Percentiles rank a stretch among this genome's conserved stretches.
Evolutionary conservation across 352 stramenopile genomes (phyloP).

Genomic region (Phytopythium boreale): DNA sequence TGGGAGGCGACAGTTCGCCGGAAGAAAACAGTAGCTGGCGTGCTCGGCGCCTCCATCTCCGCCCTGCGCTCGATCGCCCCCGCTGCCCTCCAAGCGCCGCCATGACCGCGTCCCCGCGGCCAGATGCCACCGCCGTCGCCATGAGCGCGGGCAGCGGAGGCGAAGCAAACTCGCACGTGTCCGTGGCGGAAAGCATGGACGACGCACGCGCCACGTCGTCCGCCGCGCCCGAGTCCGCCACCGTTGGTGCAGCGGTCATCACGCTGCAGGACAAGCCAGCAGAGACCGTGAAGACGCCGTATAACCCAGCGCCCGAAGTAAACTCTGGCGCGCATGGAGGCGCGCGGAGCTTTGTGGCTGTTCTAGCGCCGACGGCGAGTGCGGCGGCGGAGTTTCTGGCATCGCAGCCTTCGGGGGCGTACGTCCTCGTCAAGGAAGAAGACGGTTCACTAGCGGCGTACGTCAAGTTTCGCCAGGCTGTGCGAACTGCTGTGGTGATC

Average conservation of each 20-base stretch:
- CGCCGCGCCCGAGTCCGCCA: background rate
- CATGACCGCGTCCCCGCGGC: background rate
- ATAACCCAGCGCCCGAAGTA: background rate
- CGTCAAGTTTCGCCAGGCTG: constrained; percentile 50
- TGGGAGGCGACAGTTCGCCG: background rate
- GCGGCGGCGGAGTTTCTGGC: constrained; percentile 34
- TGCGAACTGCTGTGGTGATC: constrained; percentile 39
- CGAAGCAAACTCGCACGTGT: background rate
- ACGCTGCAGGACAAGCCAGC: background rate
- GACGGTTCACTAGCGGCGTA: constrained; percentile 42
- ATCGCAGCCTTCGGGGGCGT: constrained; percentile 43
- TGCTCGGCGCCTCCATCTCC: background rate
- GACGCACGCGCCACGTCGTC: background rate
- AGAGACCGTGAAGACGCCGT: background rate
- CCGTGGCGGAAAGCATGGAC: background rate
- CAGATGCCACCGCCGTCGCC: background rate
- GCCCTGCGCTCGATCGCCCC: background rate
- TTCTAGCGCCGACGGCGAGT: constrained; percentile 39
- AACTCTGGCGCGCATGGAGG: no score
- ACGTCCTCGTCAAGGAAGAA: constrained; percentile 41
- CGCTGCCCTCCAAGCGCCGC: background rate
- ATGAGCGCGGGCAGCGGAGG: background rate
- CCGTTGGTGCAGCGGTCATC: background rate
- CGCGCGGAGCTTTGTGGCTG: constrained; percentile 38
- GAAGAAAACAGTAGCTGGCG: background rate